Evolutionary conservation across 176 grass and related monocot species (phyloP).

Genomic region (Musa troglodytarum): DNA sequence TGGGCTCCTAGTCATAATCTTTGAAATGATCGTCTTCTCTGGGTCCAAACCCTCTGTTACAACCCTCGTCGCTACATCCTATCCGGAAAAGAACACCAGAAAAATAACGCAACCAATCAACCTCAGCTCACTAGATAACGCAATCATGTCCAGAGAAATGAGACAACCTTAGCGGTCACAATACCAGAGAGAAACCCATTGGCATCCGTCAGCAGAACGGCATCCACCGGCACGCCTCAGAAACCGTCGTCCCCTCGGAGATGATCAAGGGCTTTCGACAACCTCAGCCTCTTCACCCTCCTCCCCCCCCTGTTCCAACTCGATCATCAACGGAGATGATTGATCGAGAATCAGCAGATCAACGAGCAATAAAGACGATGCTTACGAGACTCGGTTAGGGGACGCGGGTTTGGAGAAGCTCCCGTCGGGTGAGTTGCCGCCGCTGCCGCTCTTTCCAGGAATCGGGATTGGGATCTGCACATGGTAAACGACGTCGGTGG

Average conservation of each 20-base stretch:
- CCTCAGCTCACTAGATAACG: background rate
- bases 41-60: slow-evolving; percentile 74
- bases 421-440: slow-evolving; percentile 20
- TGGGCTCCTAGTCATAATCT: slow-evolving; percentile 89
- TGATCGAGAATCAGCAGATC: background rate
- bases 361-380: background rate
- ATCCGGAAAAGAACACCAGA: background rate
- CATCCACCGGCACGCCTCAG: slow-evolving; percentile 77
- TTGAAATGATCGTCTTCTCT: slow-evolving; percentile 78
- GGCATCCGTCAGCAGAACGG: slow-evolving; percentile 79
- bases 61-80: slow-evolving; percentile 90
- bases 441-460: no score
- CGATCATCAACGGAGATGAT: no score
- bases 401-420: slow-evolving; percentile 42
- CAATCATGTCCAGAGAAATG: slow-evolving; percentile 1
- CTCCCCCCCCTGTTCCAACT: slow-evolving; percentile 51
- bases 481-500: no score
- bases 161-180: slow-evolving; percentile 78
- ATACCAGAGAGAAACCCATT: slow-evolving; percentile 95
- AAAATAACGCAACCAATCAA: background rate
- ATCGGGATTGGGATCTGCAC: no score
- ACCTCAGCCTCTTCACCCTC: slow-evolving; percentile 88
- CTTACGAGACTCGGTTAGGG: slow-evolving; percentile 38
- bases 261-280: slow-evolving; percentile 96
- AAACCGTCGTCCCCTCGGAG: slow-evolving; percentile 75